These are phyloP conservation scores for Gaertneriomyces semiglobifer DNA, from an alignment of 192 early-diverging fungal genomes.

Conservation along the genomic window DNA sequence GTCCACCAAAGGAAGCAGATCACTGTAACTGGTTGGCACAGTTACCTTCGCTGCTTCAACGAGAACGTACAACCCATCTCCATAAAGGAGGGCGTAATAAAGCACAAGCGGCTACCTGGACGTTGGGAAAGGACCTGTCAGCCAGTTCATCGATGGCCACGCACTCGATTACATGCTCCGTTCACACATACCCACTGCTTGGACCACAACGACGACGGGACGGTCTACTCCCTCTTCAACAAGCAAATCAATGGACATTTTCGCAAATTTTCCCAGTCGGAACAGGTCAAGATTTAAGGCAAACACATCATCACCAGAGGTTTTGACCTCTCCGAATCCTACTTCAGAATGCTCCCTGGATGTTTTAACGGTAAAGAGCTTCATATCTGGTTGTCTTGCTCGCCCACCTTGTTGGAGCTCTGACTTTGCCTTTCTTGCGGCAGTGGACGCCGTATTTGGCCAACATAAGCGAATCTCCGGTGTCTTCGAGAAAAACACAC, in stretches of 20 bases:
- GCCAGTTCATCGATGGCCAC: too few relatives aligned
- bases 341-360: neutral
- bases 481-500: too few relatives aligned
- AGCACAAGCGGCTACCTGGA: too few relatives aligned
- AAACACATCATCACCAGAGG: neutral
- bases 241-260: neutral
- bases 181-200: too few relatives aligned
- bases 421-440: slow-evolving; percentile 3
- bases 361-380: slow-evolving; percentile 1
- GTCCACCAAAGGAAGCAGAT: neutral
- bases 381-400: neutral
- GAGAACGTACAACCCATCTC: neutral
- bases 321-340: slow-evolving; percentile 2
- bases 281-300: neutral
- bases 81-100: neutral
- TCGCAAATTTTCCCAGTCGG: slow-evolving; percentile 6
- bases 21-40: neutral
- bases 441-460: neutral
- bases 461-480: neutral
- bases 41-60: neutral
- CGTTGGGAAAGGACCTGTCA: neutral
- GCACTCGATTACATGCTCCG: too few relatives aligned
- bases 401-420: slow-evolving; percentile 1
- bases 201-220: too few relatives aligned
- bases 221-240: too few relatives aligned